Evolutionary conservation across 2,329 filamentous ascomycete species (phyloP), one percentile per base, ranked within the genome.

Genomic region (Cadophora malorum): DNA sequence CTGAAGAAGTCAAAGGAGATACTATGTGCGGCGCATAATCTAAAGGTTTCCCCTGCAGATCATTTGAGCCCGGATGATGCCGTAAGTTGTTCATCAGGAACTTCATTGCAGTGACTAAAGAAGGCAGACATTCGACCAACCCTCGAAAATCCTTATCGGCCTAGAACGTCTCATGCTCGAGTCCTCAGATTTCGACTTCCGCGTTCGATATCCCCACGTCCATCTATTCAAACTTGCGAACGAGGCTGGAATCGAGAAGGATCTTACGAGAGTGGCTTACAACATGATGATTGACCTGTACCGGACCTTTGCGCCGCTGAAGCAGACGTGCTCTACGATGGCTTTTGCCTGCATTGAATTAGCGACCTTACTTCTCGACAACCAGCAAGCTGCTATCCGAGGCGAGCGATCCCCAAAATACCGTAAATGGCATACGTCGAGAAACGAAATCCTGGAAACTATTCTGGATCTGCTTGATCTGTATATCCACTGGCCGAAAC

Each of bases 1-100:
- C 87, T 97, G 73, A 99, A 99, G 81, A 98, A 98, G 82, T 97
- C 93, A 3, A 89, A 88, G 67, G 96, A 99, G 71, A 96, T 99
- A 69, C 84, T 98, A 19, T 96, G 93, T 67, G 94, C 94, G 0
- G 91, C 93, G 28, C 93, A 95, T 80, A 97, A 97, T 76, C 82
- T 97, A 47, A 96, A 94, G 63, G 71, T 75, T 50, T 64, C 72
- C 75, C 73, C 90, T 80, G 78, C 91, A 79, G 85, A 93, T 80
- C 80, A 91, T 79, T 78, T 90, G 47, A 91, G 91, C 21, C 87
- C 92, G 3, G 95, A 98, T 79, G 94, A 97, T 79, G 90, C 91
- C 78, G 92, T 94, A 81, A 68, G 85, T 76, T 55, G 38, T 45
- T 53, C 70, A 67, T 23, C n/a, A 16, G 25, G 35, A 31, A 5